These are phyloP conservation scores for Cyberlindnera mrakii DNA, from an alignment of 805 yeast species.

Conservation along the genomic window DNA sequence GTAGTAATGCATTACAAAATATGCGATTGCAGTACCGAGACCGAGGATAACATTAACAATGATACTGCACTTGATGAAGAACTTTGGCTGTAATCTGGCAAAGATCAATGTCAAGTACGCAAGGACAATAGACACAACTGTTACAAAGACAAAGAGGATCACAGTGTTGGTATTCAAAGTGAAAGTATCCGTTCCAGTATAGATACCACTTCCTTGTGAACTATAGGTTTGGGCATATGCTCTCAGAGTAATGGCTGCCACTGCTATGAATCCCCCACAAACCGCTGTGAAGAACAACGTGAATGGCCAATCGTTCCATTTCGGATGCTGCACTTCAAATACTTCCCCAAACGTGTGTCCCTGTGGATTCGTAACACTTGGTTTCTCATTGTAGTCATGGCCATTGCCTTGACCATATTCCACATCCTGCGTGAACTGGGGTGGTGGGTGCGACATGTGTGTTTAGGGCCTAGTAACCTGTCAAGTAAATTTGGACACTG, in stretches of 20 bases:
- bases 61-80: constrained; percentile 65
- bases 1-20: constrained; percentile 61
- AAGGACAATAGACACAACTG: constrained; percentile 52
- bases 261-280: constrained; percentile 60
- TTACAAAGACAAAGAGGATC: constrained; percentile 59
- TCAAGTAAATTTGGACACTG: not conserved
- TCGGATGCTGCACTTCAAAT: constrained; percentile 60
- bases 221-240: constrained; percentile 54
- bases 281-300: constrained; percentile 45
- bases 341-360: constrained; percentile 56
- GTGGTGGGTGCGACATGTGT: constrained; percentile 8
- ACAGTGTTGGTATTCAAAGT: constrained; percentile 72
- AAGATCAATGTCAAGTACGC: constrained; percentile 49
- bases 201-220: constrained; percentile 58
- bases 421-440: constrained; percentile 19
- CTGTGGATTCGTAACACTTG: constrained; percentile 31
- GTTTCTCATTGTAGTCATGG: constrained; percentile 21
- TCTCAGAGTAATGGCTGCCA: constrained; percentile 62
- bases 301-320: constrained; percentile 67
- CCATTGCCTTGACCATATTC: constrained; percentile 12
- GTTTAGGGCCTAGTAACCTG: not conserved
- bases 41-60: constrained; percentile 62
- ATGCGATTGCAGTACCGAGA: constrained; percentile 70
- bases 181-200: constrained; percentile 44
- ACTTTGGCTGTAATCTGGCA: constrained; percentile 60